phyloP scores from a whole-genome alignment of 2,329 filamentous ascomycete species.

The Epicoccum sorghinum region DNA sequence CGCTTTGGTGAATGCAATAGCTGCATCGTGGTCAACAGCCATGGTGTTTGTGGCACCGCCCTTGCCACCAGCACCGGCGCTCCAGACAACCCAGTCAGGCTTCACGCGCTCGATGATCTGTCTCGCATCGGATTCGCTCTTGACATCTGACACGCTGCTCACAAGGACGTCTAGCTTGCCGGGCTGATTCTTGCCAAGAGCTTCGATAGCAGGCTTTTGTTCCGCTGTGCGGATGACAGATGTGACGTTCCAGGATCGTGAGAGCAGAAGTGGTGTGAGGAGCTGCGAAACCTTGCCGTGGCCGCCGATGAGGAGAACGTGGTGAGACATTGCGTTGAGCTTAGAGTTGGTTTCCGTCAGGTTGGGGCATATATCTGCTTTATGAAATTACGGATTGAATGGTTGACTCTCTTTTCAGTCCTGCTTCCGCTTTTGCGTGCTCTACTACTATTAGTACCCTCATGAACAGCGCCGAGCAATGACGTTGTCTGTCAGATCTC shows the following conservation, averaged over 20 bases:
- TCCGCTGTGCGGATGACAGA: slow-evolving; percentile 76
- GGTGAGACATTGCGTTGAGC: slow-evolving; percentile 34
- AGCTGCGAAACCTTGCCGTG: slow-evolving; percentile 79
- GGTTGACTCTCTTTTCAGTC: neutral
- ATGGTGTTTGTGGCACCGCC: slow-evolving; percentile 58
- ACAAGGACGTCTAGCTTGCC: slow-evolving; percentile 73
- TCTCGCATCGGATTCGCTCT: slow-evolving; percentile 66
- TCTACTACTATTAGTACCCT: slow-evolving; percentile 11
- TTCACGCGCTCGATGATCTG: slow-evolving; percentile 66
- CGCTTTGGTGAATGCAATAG: slow-evolving; percentile 60
- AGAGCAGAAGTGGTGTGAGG: slow-evolving; percentile 76
- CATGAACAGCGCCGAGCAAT: slow-evolving; percentile 10
- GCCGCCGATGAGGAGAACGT: slow-evolving; percentile 75
- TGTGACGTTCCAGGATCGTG: slow-evolving; percentile 76
- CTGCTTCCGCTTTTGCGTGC: neutral
- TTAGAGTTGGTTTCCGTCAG: neutral
- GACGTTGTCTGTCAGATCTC: slow-evolving; percentile 5
- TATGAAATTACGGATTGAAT: neutral
- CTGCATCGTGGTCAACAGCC: slow-evolving; percentile 61
- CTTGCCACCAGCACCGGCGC: slow-evolving; percentile 66
- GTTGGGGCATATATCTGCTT: too few species aligned
- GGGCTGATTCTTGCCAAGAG: slow-evolving; percentile 62
- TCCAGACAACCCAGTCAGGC: slow-evolving; percentile 72
- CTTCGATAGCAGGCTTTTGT: slow-evolving; percentile 68
- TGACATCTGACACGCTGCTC: slow-evolving; percentile 73